These are phyloP conservation scores for Hymenoscyphus linearis DNA, from an alignment of 2,329 filamentous ascomycete genomes.

Conservation along the genomic window DNA sequence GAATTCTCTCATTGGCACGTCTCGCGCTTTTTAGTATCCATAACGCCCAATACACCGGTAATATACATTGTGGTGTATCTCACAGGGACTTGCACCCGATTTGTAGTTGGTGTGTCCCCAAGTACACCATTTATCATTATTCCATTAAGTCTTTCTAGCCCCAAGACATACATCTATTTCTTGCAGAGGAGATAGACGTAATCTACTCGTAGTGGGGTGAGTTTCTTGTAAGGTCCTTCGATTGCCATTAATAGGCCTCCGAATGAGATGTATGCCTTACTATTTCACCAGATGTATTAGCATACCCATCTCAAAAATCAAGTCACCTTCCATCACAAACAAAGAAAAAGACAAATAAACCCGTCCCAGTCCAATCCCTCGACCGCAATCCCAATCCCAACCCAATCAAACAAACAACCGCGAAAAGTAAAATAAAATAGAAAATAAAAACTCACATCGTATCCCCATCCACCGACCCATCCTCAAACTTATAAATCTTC, in stretches of 20 bases:
- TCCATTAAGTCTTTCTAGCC: neutral
- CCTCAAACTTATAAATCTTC: conserved; percentile 85
- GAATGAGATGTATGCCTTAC: conserved; percentile 91
- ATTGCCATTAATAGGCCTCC: conserved; percentile 86
- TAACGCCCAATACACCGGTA: conserved; percentile 24
- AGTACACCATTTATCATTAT: neutral
- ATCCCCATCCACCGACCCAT: conserved; percentile 64
- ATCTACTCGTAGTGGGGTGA: conserved; percentile 86
- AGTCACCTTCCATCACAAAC: neutral
- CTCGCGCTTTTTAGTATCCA: conserved; percentile 21
- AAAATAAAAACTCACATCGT: conserved; percentile 64
- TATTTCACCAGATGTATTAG: conserved; percentile 36
- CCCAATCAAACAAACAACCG: no score
- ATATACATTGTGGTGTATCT: conserved; percentile 11
- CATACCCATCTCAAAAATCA: neutral
- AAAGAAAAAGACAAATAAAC: no score
- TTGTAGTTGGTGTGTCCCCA: neutral
- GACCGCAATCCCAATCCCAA: no score
- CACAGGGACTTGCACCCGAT: neutral
- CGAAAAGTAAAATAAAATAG: no score
- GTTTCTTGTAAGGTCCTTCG: conserved; percentile 92
- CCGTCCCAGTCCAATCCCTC: no score
- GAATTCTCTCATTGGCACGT: neutral
- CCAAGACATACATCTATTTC: conserved; percentile 51
- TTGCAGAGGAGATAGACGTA: conserved; percentile 91